Base-by-base conservation (phyloP, 306 rosid species). In the Cucumis cinereus region DNA sequence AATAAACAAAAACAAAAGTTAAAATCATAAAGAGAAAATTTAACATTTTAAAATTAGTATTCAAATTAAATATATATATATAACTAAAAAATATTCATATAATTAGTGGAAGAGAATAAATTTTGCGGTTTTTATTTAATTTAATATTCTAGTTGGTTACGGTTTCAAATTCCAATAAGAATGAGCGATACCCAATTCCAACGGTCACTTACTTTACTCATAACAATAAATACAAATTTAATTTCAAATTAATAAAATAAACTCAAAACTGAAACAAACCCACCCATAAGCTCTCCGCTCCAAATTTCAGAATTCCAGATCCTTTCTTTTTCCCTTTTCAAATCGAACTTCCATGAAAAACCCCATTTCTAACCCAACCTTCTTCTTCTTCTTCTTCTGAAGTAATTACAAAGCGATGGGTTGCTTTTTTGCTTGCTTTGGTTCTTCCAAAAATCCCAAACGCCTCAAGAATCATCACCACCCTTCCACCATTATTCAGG, bases 391-490 rank as follows among this genome's bases (percentile, higher is more conserved):
- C 38, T 36, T 36, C 40, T 36, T 36, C 40, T 36, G 3, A 30
- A 30, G 35, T 30, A 30, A n/a, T 66, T 66, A 4, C 74, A 15
- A 12, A 53, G 38, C 6, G 47, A 93, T 90, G 97, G 93, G 93
- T 85, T 90, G 98, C 74, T 88, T 90, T 79, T 88, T 88, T 77
- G 89, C 79, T 19, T 93, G 97, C 78, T 90, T 93, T 88, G 89
- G 96, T 87, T 86, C 90, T 79, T 87, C 91, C 80, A 86, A 84
- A 76, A 81, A 84, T 68, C 80, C 75, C 23, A 89, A 84, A 33
- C 84, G 81, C 78, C 71, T 83, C 67, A 87, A 62, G 6, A 84
- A 73, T 11, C 77, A 55, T 54, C 78, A n/a, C 47, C 90, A 81
- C 9, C 89, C 83, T 70, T 81, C 78, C 52, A 58, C 15, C 28